Percentiles rank a stretch among this genome's conserved stretches.
Evolutionary conservation across 2,329 filamentous ascomycete species (phyloP).

Genomic region (Apiospora pterosperma): DNA sequence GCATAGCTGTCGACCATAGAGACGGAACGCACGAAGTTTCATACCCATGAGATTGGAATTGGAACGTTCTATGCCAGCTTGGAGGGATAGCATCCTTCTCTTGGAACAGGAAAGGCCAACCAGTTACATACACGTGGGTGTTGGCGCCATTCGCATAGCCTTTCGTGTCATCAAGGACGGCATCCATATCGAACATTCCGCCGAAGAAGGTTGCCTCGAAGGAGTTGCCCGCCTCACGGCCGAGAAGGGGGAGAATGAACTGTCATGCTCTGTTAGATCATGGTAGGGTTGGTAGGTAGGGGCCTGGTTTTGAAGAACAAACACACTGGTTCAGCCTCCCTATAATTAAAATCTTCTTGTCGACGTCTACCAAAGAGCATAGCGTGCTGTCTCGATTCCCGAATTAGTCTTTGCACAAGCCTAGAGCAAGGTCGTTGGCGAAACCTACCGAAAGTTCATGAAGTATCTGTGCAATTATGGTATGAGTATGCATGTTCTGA

Average conservation of each 20-base stretch:
- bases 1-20: neutral
- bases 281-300: neutral
- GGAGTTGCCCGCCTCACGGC: neutral
- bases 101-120: neutral
- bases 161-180: neutral
- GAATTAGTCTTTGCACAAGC: neutral
- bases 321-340: neutral
- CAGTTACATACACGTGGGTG: neutral
- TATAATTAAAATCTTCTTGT: neutral
- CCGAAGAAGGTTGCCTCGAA: neutral
- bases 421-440: neutral
- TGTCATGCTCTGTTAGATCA: neutral
- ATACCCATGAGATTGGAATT: too few relatives aligned
- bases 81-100: neutral
- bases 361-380: neutral
- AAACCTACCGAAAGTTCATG: slow-evolving; percentile 8
- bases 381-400: neutral
- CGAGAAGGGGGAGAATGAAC: neutral
- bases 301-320: neutral
- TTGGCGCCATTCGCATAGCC: neutral
- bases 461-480: slow-evolving; percentile 2
- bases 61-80: neutral
- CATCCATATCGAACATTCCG: neutral
- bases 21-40: neutral
- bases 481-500: neutral